Conservation (phyloP, 1,284 basidiomycete species). For the Spongiforma sp. region DNA sequence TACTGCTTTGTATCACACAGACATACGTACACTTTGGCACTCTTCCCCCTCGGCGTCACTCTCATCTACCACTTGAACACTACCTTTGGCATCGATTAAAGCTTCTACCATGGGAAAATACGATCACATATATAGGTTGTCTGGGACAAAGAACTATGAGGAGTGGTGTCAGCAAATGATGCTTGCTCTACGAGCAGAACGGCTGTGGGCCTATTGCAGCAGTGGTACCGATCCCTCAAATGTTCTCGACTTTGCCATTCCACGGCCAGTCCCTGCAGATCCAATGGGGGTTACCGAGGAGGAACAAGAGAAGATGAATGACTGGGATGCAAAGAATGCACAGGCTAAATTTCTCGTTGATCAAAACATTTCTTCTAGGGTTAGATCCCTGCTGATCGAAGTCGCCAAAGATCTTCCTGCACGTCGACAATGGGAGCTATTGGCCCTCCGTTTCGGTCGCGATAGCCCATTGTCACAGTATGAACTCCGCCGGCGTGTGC, state of each 20-base stretch:
- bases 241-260: not conserved
- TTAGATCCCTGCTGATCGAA: not conserved
- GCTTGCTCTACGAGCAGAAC: not conserved
- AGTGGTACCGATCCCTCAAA: not conserved
- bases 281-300: not conserved
- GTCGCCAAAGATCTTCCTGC: not conserved
- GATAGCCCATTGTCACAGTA: not conserved
- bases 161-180: not conserved
- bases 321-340: not conserved
- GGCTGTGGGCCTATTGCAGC: conserved; percentile 5
- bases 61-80: too few relatives aligned
- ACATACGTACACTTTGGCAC: too few relatives aligned
- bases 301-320: not conserved
- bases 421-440: not conserved
- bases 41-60: too few relatives aligned
- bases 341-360: not conserved
- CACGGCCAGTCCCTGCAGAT: not conserved
- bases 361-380: not conserved
- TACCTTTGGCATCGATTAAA: too few relatives aligned
- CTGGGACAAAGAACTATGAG: not conserved
- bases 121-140: not conserved
- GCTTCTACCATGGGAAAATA: not conserved
- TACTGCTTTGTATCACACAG: too few relatives aligned
- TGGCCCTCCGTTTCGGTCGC: not conserved
- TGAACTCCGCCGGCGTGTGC: not conserved